phyloP scores from a whole-genome alignment of 495 filamentous ascomycete species.

The Cercophora samala region DNA sequence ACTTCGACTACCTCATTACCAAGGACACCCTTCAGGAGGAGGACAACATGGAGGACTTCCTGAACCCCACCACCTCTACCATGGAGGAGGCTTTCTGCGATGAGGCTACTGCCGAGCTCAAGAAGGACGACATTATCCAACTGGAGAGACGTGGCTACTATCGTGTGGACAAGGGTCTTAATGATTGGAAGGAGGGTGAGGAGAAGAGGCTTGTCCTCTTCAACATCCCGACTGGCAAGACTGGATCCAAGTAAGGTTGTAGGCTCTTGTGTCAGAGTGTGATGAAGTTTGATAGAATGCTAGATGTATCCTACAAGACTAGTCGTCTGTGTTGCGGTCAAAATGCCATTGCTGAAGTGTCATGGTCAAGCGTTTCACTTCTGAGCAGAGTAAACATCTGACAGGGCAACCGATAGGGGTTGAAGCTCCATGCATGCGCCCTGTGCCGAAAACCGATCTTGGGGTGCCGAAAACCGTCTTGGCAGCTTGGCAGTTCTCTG shows the following conservation, averaged over 20 bases:
- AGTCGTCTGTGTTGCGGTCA: not conserved
- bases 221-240: conserved; percentile 63
- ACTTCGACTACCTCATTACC: conserved; percentile 89
- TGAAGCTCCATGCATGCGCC: not conserved
- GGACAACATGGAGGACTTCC: conserved; percentile 74
- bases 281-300: not conserved
- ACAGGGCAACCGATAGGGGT: not conserved
- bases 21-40: conserved; percentile 86
- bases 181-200: conserved; percentile 42
- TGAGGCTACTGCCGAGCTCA: conserved; percentile 69
- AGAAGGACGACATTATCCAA: conserved; percentile 84
- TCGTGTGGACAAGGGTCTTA: conserved; percentile 61
- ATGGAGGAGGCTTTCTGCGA: conserved; percentile 74
- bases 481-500: not conserved
- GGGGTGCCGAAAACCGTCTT: not conserved
- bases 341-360: not conserved
- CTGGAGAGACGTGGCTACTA: conserved; percentile 93
- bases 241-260: conserved; percentile 27
- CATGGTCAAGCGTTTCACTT: not conserved
- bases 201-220: conserved; percentile 69
- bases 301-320: not conserved
- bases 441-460: not conserved
- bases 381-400: not conserved
- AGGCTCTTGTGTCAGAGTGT: not conserved
- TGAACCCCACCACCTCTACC: conserved; percentile 73